Percentiles rank a stretch among this genome's conserved stretches.
These are phyloP conservation scores for Aspergillus biplanus DNA, from an alignment of 495 filamentous ascomycete species.

Conservation along the genomic window DNA sequence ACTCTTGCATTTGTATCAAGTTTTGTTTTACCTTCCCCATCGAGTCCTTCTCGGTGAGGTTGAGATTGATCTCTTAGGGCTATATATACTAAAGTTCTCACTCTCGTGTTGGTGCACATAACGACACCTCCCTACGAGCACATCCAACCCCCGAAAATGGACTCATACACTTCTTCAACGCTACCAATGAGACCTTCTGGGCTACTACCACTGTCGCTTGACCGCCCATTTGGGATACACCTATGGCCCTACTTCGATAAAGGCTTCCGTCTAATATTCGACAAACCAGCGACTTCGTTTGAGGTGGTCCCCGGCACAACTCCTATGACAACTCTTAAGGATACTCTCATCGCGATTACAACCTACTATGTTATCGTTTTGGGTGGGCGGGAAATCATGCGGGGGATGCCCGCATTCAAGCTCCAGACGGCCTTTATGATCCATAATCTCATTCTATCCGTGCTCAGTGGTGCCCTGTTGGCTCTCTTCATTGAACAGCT, in stretches of 20 bases:
- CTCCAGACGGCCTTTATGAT: conserved; percentile 70
- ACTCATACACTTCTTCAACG: neutral
- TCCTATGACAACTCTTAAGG: conserved; percentile 61
- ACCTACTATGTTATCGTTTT: conserved; percentile 70
- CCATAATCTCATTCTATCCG: conserved; percentile 68
- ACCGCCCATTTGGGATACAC: conserved; percentile 87
- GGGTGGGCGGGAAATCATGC: conserved; percentile 69
- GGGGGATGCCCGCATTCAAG: conserved; percentile 57
- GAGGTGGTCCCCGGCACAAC: conserved; percentile 60
- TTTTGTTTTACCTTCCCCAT: too few species aligned
- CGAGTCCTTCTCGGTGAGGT: too few species aligned
- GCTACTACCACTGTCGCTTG: conserved; percentile 71
- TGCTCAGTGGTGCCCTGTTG: conserved; percentile 62
- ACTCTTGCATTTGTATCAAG: too few species aligned
- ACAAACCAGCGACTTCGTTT: conserved; percentile 65
- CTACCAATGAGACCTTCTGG: conserved; percentile 31
- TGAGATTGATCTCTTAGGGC: too few species aligned
- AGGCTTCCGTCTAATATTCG: conserved; percentile 70
- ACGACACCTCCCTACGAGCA: too few species aligned
- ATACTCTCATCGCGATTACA: conserved; percentile 58
- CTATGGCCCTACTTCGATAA: conserved; percentile 95
- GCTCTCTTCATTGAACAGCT: conserved; percentile 69
- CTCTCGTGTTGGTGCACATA: too few species aligned
- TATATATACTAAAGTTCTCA: too few species aligned
- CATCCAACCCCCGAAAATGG: too few species aligned